These are phyloP conservation scores for Serendipita sp. DNA, from an alignment of 768 basidiomycete genomes.

Conservation along the genomic window DNA sequence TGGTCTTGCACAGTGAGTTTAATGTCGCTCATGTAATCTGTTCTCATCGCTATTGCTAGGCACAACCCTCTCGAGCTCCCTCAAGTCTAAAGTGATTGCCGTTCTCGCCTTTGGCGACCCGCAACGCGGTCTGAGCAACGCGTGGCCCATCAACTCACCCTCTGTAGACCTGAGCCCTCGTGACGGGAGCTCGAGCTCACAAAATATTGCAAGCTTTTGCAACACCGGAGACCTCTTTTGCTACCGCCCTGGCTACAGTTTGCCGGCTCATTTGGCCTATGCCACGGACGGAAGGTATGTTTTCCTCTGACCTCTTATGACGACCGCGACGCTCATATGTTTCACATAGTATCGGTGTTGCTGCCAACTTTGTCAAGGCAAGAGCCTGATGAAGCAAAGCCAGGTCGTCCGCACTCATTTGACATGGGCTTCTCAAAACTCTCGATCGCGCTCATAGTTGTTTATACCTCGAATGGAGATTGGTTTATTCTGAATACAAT, in stretches of 20 bases:
- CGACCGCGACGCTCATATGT: background rate
- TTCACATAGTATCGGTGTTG: background rate
- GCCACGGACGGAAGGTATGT: background rate
- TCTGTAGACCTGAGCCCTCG: background rate
- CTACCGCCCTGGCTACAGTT: background rate
- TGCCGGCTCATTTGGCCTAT: background rate
- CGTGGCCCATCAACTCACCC: background rate
- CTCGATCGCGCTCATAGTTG: too few relatives aligned
- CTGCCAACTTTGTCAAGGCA: background rate
- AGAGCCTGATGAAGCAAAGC: too few relatives aligned
- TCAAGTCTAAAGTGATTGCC: background rate
- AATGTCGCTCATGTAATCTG: background rate
- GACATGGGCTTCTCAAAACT: too few relatives aligned
- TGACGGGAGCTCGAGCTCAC: background rate
- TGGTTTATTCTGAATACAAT: too few relatives aligned
- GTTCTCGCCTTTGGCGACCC: background rate
- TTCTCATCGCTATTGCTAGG: background rate
- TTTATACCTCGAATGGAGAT: too few relatives aligned
- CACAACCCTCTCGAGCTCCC: background rate
- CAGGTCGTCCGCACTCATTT: too few relatives aligned
- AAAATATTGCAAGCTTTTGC: background rate
- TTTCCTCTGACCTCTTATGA: background rate
- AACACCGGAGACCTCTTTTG: background rate
- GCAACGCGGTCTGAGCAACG: background rate
- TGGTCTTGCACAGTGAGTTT: background rate